phyloP scores from a whole-genome alignment of 192 early-diverging fungal genomes.

The Lobosporangium transversale region DNA sequence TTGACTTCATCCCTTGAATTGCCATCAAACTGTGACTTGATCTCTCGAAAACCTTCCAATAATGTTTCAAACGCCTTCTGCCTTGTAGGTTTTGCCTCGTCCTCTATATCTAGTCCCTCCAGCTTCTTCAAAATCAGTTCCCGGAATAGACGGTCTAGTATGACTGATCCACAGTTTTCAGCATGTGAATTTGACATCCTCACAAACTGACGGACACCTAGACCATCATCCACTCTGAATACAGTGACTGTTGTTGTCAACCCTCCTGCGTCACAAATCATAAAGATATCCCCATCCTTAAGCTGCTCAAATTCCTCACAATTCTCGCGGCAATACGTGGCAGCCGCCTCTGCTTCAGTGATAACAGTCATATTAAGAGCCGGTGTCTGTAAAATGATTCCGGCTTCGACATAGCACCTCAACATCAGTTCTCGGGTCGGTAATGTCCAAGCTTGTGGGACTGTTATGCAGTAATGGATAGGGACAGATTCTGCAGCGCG shows the following conservation, averaged over 20 bases:
- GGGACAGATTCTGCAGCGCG: constrained; percentile 45
- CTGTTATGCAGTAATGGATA: constrained; percentile 49
- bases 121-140: constrained; percentile 23
- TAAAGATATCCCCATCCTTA: constrained; percentile 60
- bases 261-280: constrained; percentile 66
- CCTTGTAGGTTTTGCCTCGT: constrained; percentile 26
- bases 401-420: constrained; percentile 48
- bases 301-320: constrained; percentile 61
- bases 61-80: constrained; percentile 49
- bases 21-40: constrained; percentile 50
- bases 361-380: constrained; percentile 54
- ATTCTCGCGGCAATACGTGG: constrained; percentile 62
- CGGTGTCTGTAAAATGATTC: constrained; percentile 42
- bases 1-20: constrained; percentile 41
- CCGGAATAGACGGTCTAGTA: constrained; percentile 36
- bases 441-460: constrained; percentile 50
- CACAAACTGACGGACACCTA: constrained; percentile 51
- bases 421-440: constrained; percentile 42
- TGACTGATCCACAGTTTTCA: constrained; percentile 49
- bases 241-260: constrained; percentile 43
- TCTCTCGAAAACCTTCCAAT: constrained; percentile 42
- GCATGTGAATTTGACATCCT: constrained; percentile 47
- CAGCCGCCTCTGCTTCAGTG: constrained; percentile 64
- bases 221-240: constrained; percentile 41
- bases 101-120: constrained; percentile 22